These are phyloP conservation scores for Imleria badia DNA, from an alignment of 768 basidiomycete genomes.

Conservation along the genomic window DNA sequence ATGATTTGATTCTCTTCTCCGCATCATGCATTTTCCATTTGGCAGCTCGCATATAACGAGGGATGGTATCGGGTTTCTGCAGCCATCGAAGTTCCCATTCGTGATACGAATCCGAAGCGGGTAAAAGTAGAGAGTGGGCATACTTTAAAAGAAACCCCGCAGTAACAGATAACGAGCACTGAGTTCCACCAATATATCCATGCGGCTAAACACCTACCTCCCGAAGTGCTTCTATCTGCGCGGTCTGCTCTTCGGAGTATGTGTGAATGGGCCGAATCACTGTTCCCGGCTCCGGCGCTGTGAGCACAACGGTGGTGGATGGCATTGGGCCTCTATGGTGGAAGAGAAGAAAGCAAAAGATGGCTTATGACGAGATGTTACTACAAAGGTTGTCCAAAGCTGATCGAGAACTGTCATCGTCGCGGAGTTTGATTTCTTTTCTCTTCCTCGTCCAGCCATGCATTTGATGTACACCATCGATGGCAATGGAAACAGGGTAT, in stretches of 20 bases:
- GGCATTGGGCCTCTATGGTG: constrained; percentile 31
- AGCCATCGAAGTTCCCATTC: constrained; percentile 82
- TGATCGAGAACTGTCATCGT: neutral
- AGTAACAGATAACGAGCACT: neutral
- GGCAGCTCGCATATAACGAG: constrained; percentile 79
- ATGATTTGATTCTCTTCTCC: constrained; percentile 73
- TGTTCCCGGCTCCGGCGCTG: constrained; percentile 52
- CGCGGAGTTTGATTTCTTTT: constrained; percentile 18
- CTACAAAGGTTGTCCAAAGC: neutral
- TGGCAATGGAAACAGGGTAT: constrained; percentile 73
- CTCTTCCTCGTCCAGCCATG: constrained; percentile 53
- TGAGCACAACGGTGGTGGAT: constrained; percentile 50
- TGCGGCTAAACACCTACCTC: constrained; percentile 44
- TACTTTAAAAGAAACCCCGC: constrained; percentile 46
- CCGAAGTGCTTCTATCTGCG: constrained; percentile 57
- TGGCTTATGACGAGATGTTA: neutral
- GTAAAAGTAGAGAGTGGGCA: constrained; percentile 60
- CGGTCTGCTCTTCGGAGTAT: constrained; percentile 63
- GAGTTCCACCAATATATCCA: neutral
- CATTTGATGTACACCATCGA: constrained; percentile 96
- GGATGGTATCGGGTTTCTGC: constrained; percentile 57
- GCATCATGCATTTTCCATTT: constrained; percentile 82
- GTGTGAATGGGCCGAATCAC: constrained; percentile 52
- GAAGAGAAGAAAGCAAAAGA: neutral
- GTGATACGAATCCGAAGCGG: constrained; percentile 66